Base-by-base conservation (phyloP, 1,284 basidiomycete species). In the Ceratobasidium sp. region DNA sequence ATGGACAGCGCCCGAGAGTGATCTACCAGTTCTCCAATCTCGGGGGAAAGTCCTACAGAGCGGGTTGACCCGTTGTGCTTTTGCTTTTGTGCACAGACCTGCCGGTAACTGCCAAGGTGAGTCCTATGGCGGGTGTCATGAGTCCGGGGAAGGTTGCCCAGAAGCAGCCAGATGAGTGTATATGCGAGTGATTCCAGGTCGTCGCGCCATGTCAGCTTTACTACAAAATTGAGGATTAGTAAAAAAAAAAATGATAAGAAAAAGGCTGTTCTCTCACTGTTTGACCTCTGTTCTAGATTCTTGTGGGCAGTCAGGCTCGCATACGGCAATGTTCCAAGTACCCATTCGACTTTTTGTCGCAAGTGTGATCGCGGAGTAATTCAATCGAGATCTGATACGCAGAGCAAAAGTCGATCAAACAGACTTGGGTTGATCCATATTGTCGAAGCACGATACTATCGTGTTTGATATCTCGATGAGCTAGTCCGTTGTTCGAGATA, bases 401-500 rank as follows among this genome's bases (percentile, higher is more conserved):
- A 52, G 98, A 89, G 72, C 96, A 97, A 81, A 98, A 98, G 83
- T 98, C 97, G 79, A 98, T 98, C 76, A 98, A 88, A 80, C 94
- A 96, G 79, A 97, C 85, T 81, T 87, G 85, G 81, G 84, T 16
- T 3, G 53, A 57, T n/a, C 34, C 32, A 87, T 61, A 85, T 74
- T 86, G 85, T 52, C 85, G 85, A 84, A 87, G 79, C 26, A 87
- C 77, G 73, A 88, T 84, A 76, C 87, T 88, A 77, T 87, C 86
- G 72, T 80, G 82, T 82, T 88, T 88, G 83, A 88, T 88, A 78
- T 88, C 87, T 60, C 87, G 81, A 78, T 88, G 87, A 73, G 88
- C 88, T 62, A 88, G 86, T 39, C 85, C 84, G 75, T 87, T 85
- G 39, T 82, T 82, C 77, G 88, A 86, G 61, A 88, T 77, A 79